A percentile compares a stretch with the other conserved stretches of the same genome.
Evolutionary conservation across 1,284 basidiomycete genomes (phyloP).

Genomic region (Rhodotorula glutinis): DNA sequence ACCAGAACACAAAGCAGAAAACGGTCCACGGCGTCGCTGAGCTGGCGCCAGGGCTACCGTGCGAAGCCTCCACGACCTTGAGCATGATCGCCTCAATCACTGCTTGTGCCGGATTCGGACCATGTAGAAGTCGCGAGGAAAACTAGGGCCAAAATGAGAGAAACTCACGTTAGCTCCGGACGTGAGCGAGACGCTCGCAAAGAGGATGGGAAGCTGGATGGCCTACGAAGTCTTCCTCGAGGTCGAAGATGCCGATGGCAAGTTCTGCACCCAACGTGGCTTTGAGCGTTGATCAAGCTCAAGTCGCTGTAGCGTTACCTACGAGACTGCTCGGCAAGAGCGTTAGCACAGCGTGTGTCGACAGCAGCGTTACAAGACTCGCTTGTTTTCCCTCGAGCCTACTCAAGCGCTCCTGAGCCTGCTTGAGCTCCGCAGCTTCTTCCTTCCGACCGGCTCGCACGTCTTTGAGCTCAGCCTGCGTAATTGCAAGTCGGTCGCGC

Average conservation of each 20-base stretch:
- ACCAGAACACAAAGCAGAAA: conserved; percentile 11
- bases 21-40: neutral
- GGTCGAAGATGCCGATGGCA: conserved; percentile 21
- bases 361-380: too few species aligned
- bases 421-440: conserved; percentile 1
- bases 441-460: conserved; percentile 20
- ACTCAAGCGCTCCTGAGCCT: neutral
- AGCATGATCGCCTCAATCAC: neutral
- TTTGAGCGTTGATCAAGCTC: neutral
- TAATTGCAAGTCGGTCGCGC: neutral
- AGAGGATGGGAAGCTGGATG: too few species aligned
- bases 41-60: too few species aligned
- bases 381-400: neutral
- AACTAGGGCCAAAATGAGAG: neutral
- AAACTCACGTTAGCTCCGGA: too few species aligned
- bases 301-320: too few species aligned
- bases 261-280: neutral
- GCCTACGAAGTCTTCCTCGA: conserved; percentile 17
- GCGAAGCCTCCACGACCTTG: neutral
- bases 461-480: conserved; percentile 12
- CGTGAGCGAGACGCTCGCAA: too few species aligned
- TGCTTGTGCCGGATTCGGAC: neutral
- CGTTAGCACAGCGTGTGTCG: too few species aligned
- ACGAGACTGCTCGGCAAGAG: too few species aligned
- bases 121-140: conserved; percentile 1